phyloP scores from a whole-genome alignment of 1,284 basidiomycete genomes.

The Athelia psychrophila region DNA sequence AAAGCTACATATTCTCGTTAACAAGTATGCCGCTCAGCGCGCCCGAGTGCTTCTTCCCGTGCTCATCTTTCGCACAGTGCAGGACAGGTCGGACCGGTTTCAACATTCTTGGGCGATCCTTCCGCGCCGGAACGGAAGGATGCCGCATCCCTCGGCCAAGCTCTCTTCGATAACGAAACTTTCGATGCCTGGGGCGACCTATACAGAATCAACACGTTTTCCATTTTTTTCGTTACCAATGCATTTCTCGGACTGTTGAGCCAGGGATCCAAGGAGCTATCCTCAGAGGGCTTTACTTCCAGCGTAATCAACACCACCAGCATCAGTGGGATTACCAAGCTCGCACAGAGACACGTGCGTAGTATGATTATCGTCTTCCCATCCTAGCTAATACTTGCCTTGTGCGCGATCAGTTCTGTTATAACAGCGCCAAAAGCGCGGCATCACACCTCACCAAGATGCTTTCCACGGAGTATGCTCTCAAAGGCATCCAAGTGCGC shows the following conservation, averaged over 20 bases:
- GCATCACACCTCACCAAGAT: constrained; percentile 71
- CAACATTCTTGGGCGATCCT: constrained; percentile 54
- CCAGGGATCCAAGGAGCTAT: constrained; percentile 58
- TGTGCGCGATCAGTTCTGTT: constrained; percentile 60
- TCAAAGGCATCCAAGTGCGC: constrained; percentile 65
- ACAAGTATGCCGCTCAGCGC: constrained; percentile 53
- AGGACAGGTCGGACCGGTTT: constrained; percentile 64
- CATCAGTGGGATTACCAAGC: constrained; percentile 66
- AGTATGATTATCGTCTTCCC: neutral
- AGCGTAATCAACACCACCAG: constrained; percentile 75
- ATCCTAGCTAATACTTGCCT: neutral
- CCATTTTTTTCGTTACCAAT: constrained; percentile 70
- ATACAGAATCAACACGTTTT: constrained; percentile 66
- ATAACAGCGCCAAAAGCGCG: constrained; percentile 78
- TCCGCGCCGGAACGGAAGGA: constrained; percentile 55
- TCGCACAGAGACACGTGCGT: constrained; percentile 72
- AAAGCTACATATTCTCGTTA: constrained; percentile 74
- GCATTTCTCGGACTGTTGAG: constrained; percentile 75
- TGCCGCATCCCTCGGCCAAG: constrained; percentile 58
- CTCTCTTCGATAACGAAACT: constrained; percentile 65
- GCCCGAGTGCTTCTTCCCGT: neutral
- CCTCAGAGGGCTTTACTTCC: constrained; percentile 46
- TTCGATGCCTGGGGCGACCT: constrained; percentile 60
- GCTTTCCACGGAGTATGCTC: constrained; percentile 70
- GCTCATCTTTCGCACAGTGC: constrained; percentile 42